Base-by-base conservation (phyloP, 441 rosid genomes). In the Flueggea neowawraea region DNA sequence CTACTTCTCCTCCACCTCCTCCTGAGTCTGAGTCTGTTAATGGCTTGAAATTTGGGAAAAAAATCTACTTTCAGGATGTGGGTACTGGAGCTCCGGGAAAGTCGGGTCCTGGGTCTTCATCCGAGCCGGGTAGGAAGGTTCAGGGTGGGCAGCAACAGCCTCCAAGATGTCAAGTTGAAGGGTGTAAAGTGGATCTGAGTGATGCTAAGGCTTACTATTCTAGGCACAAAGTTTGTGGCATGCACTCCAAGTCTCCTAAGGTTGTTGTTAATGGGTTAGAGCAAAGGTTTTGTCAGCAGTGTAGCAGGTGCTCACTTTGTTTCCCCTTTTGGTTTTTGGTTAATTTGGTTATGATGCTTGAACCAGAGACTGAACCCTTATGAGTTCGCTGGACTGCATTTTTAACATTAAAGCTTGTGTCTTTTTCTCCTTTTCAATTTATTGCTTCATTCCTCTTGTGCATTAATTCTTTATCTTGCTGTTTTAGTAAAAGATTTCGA, bases 211-310 rank as follows among this genome's bases (percentile, higher is more conserved):
- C 94, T 75, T 95, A 91, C 71, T 86, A 95, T 80, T 81, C 90
- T 0, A 83, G 94, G 80, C 99, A 95, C 56, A 95, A 87, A 78
- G 97, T 95, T 28, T 95, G 99, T 72, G 69, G 80, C 11, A 67
- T 82, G 81, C 99, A 95, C 69, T 89, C 99, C 12, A 95, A 95
- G 70, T 76, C 95, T 60, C 77, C 98, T 48, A 77, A 68, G 65
- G 99, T 95, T 71, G 63, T 82, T 72, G 97, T 95, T 71, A 77
- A 82, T 66, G 98, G 98, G 60, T 74, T 95, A 65, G 80, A 76
- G 70, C 98, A 91, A 76, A 84, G 99, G 69, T 95, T 95, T 69
- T 95, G 99, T 71, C 99, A 95, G 61, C 98, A 95, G 84, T 95
- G 99, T 64, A 91, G 99, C 88, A 88, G 97, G 99, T 95, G 11